Evolutionary conservation across 1,139 yeast genomes (phyloP).

Genomic region (Yamadazyma dendronema): DNA sequence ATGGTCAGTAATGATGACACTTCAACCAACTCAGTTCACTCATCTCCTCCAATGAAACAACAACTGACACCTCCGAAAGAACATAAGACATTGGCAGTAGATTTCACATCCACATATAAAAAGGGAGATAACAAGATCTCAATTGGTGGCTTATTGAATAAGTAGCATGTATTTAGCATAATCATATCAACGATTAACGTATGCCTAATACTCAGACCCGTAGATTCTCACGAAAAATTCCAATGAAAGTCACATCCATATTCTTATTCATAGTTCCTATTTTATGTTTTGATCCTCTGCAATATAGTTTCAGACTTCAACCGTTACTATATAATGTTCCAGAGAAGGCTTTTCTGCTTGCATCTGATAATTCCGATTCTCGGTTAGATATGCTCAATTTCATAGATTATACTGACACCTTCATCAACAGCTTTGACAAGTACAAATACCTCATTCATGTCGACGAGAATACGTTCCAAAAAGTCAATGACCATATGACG

Average conservation of each 20-base stretch:
- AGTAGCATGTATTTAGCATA: slow-evolving; percentile 6
- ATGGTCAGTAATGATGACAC: slow-evolving; percentile 2
- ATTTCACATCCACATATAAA: slow-evolving; percentile 28
- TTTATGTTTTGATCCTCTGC: slow-evolving; percentile 8
- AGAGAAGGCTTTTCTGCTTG: slow-evolving; percentile 1
- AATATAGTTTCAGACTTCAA: slow-evolving; percentile 6
- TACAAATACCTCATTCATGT: slow-evolving; percentile 11
- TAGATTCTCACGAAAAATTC: no score
- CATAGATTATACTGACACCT: slow-evolving; percentile 9
- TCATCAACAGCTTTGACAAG: slow-evolving; percentile 8
- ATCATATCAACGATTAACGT: no score
- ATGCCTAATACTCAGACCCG: no score
- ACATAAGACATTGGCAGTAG: slow-evolving; percentile 22
- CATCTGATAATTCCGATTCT: slow-evolving; percentile 1
- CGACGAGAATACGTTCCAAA: slow-evolving; percentile 7
- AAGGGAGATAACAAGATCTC: slow-evolving; percentile 21
- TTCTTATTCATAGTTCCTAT: not conserved
- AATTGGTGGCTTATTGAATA: slow-evolving; percentile 39
- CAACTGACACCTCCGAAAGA: slow-evolving; percentile 16
- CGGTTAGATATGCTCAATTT: slow-evolving; percentile 6
- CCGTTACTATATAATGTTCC: slow-evolving; percentile 12
- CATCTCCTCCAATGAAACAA: slow-evolving; percentile 9
- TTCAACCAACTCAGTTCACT: not conserved
- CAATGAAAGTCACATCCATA: not conserved
- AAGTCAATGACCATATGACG: slow-evolving; percentile 6